phyloP scores from a whole-genome alignment of 495 filamentous ascomycete genomes.

The Penicillium odoratum region DNA sequence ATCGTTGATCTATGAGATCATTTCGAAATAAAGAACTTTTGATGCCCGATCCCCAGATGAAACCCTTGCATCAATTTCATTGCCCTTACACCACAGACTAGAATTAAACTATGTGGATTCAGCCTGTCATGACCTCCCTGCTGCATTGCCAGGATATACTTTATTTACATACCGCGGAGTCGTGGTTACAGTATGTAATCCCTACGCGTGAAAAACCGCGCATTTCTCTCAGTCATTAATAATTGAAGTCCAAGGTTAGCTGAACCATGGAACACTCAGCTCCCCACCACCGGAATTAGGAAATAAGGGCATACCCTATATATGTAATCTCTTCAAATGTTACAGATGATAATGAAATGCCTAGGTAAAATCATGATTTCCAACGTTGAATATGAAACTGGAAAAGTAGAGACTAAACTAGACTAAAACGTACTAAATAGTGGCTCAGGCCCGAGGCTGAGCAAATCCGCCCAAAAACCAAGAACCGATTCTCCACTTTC shows the following conservation, averaged over 20 bases:
- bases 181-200: not conserved
- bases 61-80: constrained; percentile 1
- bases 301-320: constrained; percentile 9
- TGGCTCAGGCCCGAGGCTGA: constrained; percentile 27
- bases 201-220: constrained; percentile 9
- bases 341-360: too few relatives aligned
- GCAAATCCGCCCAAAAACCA: constrained; percentile 13
- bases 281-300: constrained; percentile 1
- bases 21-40: not conserved
- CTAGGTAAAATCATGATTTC: not conserved
- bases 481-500: constrained; percentile 27
- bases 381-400: not conserved
- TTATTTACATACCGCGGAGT: not conserved
- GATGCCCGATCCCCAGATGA: not conserved
- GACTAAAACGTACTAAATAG: not conserved
- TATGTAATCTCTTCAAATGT: not conserved
- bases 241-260: constrained; percentile 3
- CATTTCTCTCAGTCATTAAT: constrained; percentile 16
- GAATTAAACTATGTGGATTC: constrained; percentile 13
- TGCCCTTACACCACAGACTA: constrained; percentile 3
- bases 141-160: constrained; percentile 8
- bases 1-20: constrained; percentile 1
- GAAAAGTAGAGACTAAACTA: not conserved
- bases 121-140: constrained; percentile 5
- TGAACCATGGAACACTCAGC: constrained; percentile 24